phyloP scores from a whole-genome alignment of 495 filamentous ascomycete genomes.

The Xylaria telfairii region DNA sequence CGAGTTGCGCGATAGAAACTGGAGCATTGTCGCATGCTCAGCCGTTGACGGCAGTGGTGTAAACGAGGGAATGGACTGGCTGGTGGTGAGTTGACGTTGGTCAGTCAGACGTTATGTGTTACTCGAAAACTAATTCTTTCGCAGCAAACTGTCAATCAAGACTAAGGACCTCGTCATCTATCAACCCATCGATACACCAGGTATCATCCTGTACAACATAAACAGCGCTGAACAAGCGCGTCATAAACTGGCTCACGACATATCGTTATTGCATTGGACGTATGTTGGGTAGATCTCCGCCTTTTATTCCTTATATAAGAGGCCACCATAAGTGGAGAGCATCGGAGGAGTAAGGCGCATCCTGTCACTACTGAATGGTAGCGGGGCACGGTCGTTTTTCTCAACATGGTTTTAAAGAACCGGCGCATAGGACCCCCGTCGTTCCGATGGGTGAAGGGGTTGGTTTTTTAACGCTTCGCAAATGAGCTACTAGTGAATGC shows the following conservation, averaged over 20 bases:
- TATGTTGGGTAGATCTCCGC: slow-evolving; percentile 22
- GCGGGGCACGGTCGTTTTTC: slow-evolving; percentile 21
- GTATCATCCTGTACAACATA: slow-evolving; percentile 33
- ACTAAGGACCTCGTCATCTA: slow-evolving; percentile 36
- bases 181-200: slow-evolving; percentile 15
- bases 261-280: slow-evolving; percentile 12
- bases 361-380: slow-evolving; percentile 15
- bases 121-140: slow-evolving; percentile 12
- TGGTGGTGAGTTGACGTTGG: slow-evolving; percentile 76
- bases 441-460: not conserved
- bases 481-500: not conserved
- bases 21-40: slow-evolving; percentile 97
- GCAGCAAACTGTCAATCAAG: slow-evolving; percentile 58
- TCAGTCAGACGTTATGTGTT: not conserved
- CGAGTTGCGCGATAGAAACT: slow-evolving; percentile 93
- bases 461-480: not conserved
- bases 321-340: not conserved
- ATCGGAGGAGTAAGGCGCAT: slow-evolving; percentile 24
- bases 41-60: slow-evolving; percentile 95
- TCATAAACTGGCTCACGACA: slow-evolving; percentile 15
- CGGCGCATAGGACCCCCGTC: not conserved
- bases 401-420: slow-evolving; percentile 6
- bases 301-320: slow-evolving; percentile 1
- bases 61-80: slow-evolving; percentile 97
- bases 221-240: slow-evolving; percentile 6